Evolutionary conservation across 768 basidiomycete species (phyloP).

Genomic region (Auricularia sp.): DNA sequence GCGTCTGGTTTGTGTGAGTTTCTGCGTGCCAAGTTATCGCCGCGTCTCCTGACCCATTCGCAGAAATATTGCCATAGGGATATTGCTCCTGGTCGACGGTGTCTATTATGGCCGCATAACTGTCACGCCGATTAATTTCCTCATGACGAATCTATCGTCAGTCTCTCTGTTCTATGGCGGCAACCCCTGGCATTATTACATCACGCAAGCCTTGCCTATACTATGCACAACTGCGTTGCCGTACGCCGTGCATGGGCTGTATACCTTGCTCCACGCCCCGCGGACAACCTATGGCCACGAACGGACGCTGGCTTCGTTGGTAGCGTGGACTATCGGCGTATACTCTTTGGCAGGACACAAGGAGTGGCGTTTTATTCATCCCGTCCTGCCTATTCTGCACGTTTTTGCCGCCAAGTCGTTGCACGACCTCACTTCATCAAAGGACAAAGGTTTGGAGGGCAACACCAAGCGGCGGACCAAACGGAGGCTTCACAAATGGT

Average conservation of each 20-base stretch:
- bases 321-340: conserved; percentile 52
- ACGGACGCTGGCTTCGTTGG: conserved; percentile 32
- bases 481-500: conserved; percentile 24
- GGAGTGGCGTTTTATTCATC: conserved; percentile 96
- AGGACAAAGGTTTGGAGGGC: conserved; percentile 8
- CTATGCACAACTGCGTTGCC: conserved; percentile 66
- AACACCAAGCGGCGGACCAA: conserved; percentile 22
- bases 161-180: conserved; percentile 90
- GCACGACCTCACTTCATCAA: conserved; percentile 32
- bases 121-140: conserved; percentile 74
- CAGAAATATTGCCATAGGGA: conserved; percentile 9
- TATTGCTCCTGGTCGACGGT: conserved; percentile 50
- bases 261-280: conserved; percentile 17
- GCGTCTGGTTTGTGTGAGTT: background rate
- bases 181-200: conserved; percentile 81
- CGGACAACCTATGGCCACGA: too few relatives aligned
- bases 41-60: background rate
- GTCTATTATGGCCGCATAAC: conserved; percentile 56
- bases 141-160: conserved; percentile 69
- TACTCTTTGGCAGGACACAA: conserved; percentile 88
- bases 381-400: conserved; percentile 76
- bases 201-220: conserved; percentile 78
- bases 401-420: conserved; percentile 68
- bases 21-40: background rate
- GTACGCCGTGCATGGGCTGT: conserved; percentile 56